A percentile compares a stretch with the other conserved stretches of the same genome.
Conservation (phyloP, 139 green algal species). For the Chlamydomonas incerta region DNA sequence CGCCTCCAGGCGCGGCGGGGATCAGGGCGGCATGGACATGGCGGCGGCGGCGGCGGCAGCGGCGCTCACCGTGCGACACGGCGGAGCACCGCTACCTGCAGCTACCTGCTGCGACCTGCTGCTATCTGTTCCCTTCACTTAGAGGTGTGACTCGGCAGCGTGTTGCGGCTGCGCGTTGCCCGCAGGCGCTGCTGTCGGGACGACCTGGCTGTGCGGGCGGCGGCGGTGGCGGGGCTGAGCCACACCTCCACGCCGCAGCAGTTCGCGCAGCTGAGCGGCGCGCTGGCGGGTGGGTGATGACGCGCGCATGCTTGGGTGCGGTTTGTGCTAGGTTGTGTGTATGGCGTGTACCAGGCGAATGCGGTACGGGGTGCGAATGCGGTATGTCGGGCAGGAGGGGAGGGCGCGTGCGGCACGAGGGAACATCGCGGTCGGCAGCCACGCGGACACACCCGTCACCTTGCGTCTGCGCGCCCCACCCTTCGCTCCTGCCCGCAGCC, state of each 20-base stretch:
- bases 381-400: neutral
- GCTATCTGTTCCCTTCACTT: no score
- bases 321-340: neutral
- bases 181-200: conserved; percentile 25
- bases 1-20: no score
- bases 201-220: conserved; percentile 20
- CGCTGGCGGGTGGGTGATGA: neutral
- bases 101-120: no score
- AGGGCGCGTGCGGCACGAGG: neutral
- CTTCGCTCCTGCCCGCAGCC: neutral
- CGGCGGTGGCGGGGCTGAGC: neutral
- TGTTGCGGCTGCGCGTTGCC: no score
- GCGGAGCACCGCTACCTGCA: no score
- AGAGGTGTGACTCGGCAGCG: no score
- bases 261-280: neutral
- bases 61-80: no score
- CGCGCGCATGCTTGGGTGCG: neutral
- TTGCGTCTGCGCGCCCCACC: neutral
- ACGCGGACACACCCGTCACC: no score
- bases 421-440: neutral
- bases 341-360: neutral
- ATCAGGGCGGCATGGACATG: no score
- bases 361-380: no score
- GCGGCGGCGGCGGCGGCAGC: no score
- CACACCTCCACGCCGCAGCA: conserved; percentile 1